phyloP scores from a whole-genome alignment of 169 alveolate genomes.

The Neospora caninum region DNA sequence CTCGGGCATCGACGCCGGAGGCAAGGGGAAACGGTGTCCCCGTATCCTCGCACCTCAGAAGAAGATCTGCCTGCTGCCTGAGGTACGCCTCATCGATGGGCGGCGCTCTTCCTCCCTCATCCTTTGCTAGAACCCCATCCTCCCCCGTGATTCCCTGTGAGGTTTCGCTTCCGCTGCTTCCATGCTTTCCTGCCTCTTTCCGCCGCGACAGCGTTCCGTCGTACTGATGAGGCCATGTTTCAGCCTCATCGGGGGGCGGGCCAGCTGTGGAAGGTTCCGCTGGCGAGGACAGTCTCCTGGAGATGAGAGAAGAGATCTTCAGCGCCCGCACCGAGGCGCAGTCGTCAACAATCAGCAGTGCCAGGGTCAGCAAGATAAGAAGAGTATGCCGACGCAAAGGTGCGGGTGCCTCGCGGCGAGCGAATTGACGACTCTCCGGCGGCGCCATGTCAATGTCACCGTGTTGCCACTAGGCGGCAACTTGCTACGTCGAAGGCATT shows the following conservation, averaged over 20 bases:
- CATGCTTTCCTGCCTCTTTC: no score
- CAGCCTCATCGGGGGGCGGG: no score
- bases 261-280: no score
- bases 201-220: no score
- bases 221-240: no score
- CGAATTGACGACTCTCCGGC: not conserved
- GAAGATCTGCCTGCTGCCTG: not conserved
- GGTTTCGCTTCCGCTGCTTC: no score
- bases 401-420: not conserved
- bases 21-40: not conserved
- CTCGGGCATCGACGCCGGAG: not conserved
- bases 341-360: not conserved
- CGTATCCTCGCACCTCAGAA: not conserved
- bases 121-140: no score
- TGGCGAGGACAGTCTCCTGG: no score
- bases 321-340: no score
- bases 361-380: not conserved
- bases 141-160: no score
- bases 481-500: not conserved
- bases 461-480: not conserved
- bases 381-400: not conserved
- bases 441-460: not conserved
- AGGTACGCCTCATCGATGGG: not conserved
- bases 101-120: not conserved
- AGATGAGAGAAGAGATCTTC: no score